Base-by-base conservation (phyloP, 768 basidiomycete genomes). In the Amanita rubescens region DNA sequence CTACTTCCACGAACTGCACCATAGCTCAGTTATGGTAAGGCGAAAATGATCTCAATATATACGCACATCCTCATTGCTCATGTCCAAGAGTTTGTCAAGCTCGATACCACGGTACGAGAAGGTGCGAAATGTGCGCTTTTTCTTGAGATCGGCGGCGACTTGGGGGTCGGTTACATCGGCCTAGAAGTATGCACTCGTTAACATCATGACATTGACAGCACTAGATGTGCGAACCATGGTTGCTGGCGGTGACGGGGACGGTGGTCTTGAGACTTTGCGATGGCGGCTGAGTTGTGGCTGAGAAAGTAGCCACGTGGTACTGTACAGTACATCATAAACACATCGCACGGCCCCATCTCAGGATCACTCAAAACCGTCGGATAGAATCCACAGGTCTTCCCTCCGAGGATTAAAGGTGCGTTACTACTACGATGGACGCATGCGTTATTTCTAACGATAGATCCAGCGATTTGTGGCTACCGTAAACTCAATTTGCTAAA, bases 71-170 rank as follows among this genome's bases (percentile, higher is more conserved):
- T 98, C 94, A 62, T 94, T 97, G 77, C 74, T 82, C 77, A 99
- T 71, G 71, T 99, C 96, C 63, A 99, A 77, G 70, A 98, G 90
- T 75, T 96, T 93, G 70, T 97, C 94, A 63, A 99, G 90, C 80
- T 95, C 94, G 64, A 99, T 75, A 63, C 96, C 96, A 66, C 96
- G 90, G 84, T 94, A 99, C 33, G 90, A 90, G 80, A 95, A 98
- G 65, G 95, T 97, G 67, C 92, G 90, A 89, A 98, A 98, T 55
- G 93, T 94, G 67, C 96, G 79, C 84, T 85, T 94, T 81, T 94
- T 94, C 87, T 96, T 96, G 77, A 95, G 81, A 71, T 94, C 95
- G 58, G 94, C 94, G 64, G 95, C 96, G 70, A 90, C 74, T 71
- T 84, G 72, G 67, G 94, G 92, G 73, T 96, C 94, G 73, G 94